Evolutionary conservation across 257 asterid genomes (phyloP), one percentile per base, ranked within the genome.

Genomic region (Solanum habrochaites): DNA sequence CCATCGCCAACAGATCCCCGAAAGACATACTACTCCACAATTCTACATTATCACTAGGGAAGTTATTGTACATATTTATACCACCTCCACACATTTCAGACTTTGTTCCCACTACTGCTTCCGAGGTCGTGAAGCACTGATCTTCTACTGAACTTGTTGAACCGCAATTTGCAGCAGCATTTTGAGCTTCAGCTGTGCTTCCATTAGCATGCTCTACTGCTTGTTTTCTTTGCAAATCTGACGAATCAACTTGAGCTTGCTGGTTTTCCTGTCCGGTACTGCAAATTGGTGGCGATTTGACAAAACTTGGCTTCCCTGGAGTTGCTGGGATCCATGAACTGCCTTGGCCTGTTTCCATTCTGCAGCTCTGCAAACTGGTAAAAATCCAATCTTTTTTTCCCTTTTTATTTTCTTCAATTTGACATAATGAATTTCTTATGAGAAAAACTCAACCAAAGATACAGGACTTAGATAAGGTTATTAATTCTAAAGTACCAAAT

Each of bases 291-390:
- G 88, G 90, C 88, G 64, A 88, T 78, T 66, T 71, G 15, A 85
- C 62, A 12, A 90, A 83, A 82, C 86, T 58, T 86, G 93, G 94
- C 89, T 94, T 93, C 42, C 91, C 92, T 1, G 98, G 98, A 86
- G 98, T 95, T 74, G 82, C 80, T 11, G 97, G 97, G 69, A 94
- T 82, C 99, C 98, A 88, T 35, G 90, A 77, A 39, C 83, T 90
- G 87, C 91, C 93, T 69, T 86, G 35, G 69, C 92, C 90, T 11
- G 31, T 86, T 81, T 92, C 96, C 98, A 93, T 95, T 78, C 87
- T 87, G 45, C 85, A 64, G 74, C 75, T 62, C 75, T 52, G 86
- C 87, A 87, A 91, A 90, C 91, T 35, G 88, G 88, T 86, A 91
- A 95, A 88, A 84, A 35, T 29, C 89, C 86, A 56, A 70, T 75